A percentile compares a stretch with the other conserved stretches of the same genome.
Evolutionary conservation across 2,329 filamentous ascomycete species (phyloP).

Genomic region (Fusarium oxysporum): DNA sequence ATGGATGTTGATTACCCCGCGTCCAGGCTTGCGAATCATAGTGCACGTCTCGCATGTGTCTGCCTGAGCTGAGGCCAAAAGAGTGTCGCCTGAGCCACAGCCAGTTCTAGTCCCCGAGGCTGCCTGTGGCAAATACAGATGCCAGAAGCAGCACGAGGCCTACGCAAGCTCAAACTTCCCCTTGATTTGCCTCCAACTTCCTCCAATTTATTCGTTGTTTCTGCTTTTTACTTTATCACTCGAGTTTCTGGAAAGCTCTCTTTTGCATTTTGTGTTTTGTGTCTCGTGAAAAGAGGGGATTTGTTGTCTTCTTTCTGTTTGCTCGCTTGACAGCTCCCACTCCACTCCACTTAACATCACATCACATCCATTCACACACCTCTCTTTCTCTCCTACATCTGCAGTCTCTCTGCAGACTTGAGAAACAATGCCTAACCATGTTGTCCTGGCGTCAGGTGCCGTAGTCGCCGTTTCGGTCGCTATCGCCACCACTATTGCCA

Average conservation of each 20-base stretch:
- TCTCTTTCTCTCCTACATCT: slow-evolving; percentile 11
- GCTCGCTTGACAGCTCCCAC: slow-evolving; percentile 17
- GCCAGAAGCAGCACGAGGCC: slow-evolving; percentile 29
- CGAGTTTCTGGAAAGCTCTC: slow-evolving; percentile 16
- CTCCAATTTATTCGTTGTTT: slow-evolving; percentile 6
- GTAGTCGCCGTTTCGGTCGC: slow-evolving; percentile 68
- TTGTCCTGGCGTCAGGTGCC: slow-evolving; percentile 66
- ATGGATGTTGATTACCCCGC: slow-evolving; percentile 38
- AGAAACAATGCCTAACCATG: slow-evolving; percentile 66
- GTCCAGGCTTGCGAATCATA: slow-evolving; percentile 41
- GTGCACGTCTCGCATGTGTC: slow-evolving; percentile 12
- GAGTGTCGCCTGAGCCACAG: slow-evolving; percentile 40
- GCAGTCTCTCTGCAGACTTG: slow-evolving; percentile 17
- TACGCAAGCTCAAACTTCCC: slow-evolving; percentile 39
- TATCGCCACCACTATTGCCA: slow-evolving; percentile 67
- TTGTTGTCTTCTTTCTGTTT: slow-evolving; percentile 10
- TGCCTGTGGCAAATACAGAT: slow-evolving; percentile 31
- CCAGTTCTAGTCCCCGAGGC: slow-evolving; percentile 21
- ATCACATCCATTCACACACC: not conserved
- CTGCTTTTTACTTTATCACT: not conserved
- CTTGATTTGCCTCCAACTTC: slow-evolving; percentile 30
- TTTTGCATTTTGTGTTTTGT: not conserved
- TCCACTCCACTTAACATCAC: slow-evolving; percentile 12
- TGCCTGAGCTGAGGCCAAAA: slow-evolving; percentile 32
- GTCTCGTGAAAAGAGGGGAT: not conserved